Base-by-base conservation (phyloP, 345 rosid species). In the Melaleuca quinquenervia region DNA sequence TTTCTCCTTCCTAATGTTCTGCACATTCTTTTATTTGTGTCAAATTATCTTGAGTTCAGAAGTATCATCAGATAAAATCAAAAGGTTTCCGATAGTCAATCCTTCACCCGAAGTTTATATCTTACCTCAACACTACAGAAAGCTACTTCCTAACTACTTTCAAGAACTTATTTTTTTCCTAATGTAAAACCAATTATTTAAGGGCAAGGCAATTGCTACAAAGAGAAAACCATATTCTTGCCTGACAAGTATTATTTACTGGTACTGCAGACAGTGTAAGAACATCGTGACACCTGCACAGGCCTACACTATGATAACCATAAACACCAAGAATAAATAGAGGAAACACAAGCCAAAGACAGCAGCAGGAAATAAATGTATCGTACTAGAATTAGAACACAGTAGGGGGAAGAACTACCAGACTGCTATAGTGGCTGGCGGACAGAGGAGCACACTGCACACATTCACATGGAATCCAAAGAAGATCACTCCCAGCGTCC, bases 401-500 rank as follows among this genome's bases (percentile, higher is more conserved):
- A 51, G 45, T 45, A 78, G 48, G 84, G 54, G 22, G 80, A 56
- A 51, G 82, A 88, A 92, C 56, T 93, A 96, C 99, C 97, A 94
- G 89, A 87, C 89, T 91, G 86, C 58, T 89, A 83, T 96, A 94
- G 91, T 90, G 85, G 88, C 91, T 87, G 82, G 98, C 92, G 45
- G 95, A 92, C 56, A 95, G 86, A 51, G 97, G 94, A 84, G 97
- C 97, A 48, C 99, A 96, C 86, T 93, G 96, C 52, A 93, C 84
- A 84, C 99, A 96, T 84, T 96, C 93, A 85, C 99, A 96, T 29
- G 99, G 98, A 89, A 96, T 88, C 98, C 99, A 96, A 82, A 96
- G 92, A 15, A 95, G 92, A 90, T 96, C 97, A 84, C 99, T 94
- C 52, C 98, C 98, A 1, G 91, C 88, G 86, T 96, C 99, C 92